Evolutionary conservation across 768 basidiomycete species (phyloP), one percentile per base, ranked within the genome.

Genomic region (Amanita fuliginea): DNA sequence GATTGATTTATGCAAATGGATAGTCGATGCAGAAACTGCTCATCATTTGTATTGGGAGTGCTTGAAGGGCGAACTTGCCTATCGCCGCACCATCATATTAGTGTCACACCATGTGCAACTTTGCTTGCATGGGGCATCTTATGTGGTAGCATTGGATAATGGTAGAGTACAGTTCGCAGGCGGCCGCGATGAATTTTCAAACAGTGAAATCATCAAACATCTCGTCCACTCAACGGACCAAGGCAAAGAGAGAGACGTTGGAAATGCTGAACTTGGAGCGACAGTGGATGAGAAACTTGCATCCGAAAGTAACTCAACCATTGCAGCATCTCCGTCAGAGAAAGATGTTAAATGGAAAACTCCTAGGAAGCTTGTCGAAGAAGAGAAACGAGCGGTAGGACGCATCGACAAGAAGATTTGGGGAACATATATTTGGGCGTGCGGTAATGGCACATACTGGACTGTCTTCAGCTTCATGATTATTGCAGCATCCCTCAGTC

Each of bases 91-190:
- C 0, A 70, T 94, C 54, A 79, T 98, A 52, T 75, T 99, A 11
- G 95, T 98, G 45, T 96, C 94, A 2, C 95, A 99, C 59, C 92
- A 95, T 59, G 86, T 96, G 30, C 86, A 92, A 59, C 73, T 98
- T 3, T 92, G 89, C 58, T 75, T 80, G 2, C 79, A 87, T 1
- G 84, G 78, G 26, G 90, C 94, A 1, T 69, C 66, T 21, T 93
- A 90, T 62, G 73, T 97, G 55, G 86, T 95, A 34, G 81, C 85
- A 11, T 71, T 92, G 24, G 87, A 91, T 57, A 82, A 86, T 57
- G 89, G 88, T 26, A 77, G 78, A n/a, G 74, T 93, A 11, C 67
- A 76, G 41, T 95, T 83, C 64, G 72, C 80, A 51, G 93, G 93
- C 28, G 71, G 71, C 53, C 66, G 70, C 30, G 75, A 81, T 6